These are phyloP conservation scores for Fusarium scirpi DNA, from an alignment of 2,329 filamentous ascomycete species.

Conservation along the genomic window DNA sequence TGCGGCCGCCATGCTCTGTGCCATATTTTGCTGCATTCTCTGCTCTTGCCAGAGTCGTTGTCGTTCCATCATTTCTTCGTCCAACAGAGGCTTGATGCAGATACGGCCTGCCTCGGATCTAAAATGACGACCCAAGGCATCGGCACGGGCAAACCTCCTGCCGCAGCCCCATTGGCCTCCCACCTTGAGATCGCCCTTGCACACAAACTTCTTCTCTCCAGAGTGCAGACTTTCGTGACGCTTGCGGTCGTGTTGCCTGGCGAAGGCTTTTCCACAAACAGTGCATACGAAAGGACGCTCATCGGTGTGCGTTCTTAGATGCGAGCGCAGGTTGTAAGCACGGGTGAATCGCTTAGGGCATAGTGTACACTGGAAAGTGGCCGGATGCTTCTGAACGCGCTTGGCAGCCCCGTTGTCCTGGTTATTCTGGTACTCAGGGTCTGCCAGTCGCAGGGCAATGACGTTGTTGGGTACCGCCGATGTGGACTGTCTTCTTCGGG, in stretches of 20 bases:
- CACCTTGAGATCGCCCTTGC: slow-evolving; percentile 87
- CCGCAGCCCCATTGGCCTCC: slow-evolving; percentile 92
- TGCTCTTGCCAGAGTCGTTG: slow-evolving; percentile 82
- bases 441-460: slow-evolving; percentile 89
- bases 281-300: slow-evolving; percentile 97
- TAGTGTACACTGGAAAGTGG: slow-evolving; percentile 93
- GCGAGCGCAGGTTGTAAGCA: slow-evolving; percentile 95
- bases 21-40: slow-evolving; percentile 73
- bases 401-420: slow-evolving; percentile 73
- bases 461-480: slow-evolving; percentile 72
- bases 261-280: slow-evolving; percentile 96
- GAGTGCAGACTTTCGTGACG: slow-evolving; percentile 96
- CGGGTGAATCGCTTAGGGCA: slow-evolving; percentile 97
- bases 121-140: slow-evolving; percentile 94
- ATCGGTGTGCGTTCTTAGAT: slow-evolving; percentile 95
- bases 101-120: slow-evolving; percentile 93
- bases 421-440: slow-evolving; percentile 82
- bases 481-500: slow-evolving; percentile 68
- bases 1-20: slow-evolving; percentile 68
- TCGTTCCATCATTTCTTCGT: slow-evolving; percentile 89
- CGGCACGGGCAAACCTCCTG: slow-evolving; percentile 91
- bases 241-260: slow-evolving; percentile 96
- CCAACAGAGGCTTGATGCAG: slow-evolving; percentile 96
- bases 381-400: slow-evolving; percentile 96
- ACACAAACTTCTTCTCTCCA: slow-evolving; percentile 98